Conservation (phyloP, 805 yeast species). For the Zygosaccharomyces rouxii region DNA sequence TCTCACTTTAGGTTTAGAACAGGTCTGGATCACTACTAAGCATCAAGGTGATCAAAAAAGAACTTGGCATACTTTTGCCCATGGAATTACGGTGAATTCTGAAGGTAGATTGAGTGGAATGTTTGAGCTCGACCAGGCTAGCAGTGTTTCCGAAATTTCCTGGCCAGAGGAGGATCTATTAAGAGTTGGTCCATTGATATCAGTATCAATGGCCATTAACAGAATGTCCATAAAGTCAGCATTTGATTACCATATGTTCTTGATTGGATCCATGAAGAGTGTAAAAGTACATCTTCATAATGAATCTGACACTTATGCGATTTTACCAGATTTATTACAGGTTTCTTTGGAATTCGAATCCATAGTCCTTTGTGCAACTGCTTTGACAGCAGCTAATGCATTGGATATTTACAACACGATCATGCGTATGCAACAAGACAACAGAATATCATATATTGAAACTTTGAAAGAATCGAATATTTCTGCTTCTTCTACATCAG, state of each 20-base stretch:
- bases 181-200: conserved; percentile 60
- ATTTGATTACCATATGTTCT: conserved; percentile 82
- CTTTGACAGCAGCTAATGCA: conserved; percentile 78
- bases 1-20: conserved; percentile 49
- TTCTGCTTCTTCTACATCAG: conserved; percentile 20
- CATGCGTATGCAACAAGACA: conserved; percentile 68
- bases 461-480: conserved; percentile 59
- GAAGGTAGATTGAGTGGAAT: conserved; percentile 80
- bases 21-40: conserved; percentile 64
- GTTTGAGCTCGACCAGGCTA: conserved; percentile 45
- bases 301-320: conserved; percentile 47
- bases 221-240: conserved; percentile 57
- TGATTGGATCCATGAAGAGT: conserved; percentile 50
- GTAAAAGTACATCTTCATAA: conserved; percentile 60
- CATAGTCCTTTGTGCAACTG: conserved; percentile 65
- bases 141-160: conserved; percentile 59
- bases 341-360: conserved; percentile 48
- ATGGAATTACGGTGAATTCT: conserved; percentile 47
- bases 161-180: conserved; percentile 55
- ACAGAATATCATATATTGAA: conserved; percentile 66
- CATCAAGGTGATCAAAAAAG: conserved; percentile 71
- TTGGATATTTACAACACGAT: conserved; percentile 72
- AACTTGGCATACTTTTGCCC: conserved; percentile 57
- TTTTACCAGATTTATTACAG: conserved; percentile 56
- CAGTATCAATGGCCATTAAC: conserved; percentile 53